phyloP scores from a whole-genome alignment of 257 asterid species.

The Fraxinus pennsylvanica region DNA sequence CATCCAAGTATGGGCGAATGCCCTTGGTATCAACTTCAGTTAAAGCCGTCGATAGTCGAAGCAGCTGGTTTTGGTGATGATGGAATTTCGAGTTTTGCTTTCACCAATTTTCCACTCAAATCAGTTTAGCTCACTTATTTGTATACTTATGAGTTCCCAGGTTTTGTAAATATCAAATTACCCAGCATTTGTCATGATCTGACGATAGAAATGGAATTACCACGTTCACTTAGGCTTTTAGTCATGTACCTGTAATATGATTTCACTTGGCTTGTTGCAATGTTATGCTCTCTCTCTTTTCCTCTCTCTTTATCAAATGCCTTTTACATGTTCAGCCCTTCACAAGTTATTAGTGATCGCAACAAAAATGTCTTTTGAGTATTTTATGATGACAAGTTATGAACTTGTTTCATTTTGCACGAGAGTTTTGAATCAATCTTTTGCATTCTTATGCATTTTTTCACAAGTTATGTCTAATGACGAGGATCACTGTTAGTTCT shows the following conservation, averaged over 20 bases:
- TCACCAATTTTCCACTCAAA: constrained; percentile 23
- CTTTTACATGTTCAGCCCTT: background rate
- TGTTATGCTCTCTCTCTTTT: too few species aligned
- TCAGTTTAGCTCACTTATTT: constrained; percentile 5
- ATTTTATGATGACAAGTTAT: too few species aligned
- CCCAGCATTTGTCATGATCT: background rate
- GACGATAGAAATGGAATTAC: constrained; percentile 10
- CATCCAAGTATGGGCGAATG: constrained; percentile 56
- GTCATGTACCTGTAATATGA: background rate
- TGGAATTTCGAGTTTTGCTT: constrained; percentile 10
- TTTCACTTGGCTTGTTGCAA: background rate
- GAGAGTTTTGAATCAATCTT: too few species aligned
- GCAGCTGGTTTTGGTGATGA: constrained; percentile 78
- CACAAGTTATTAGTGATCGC: background rate
- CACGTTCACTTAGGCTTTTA: constrained; percentile 3
- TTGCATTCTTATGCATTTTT: too few species aligned
- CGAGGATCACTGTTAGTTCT: too few species aligned
- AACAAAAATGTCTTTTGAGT: too few species aligned
- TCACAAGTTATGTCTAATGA: too few species aligned
- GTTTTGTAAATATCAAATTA: constrained; percentile 18
- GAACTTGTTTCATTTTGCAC: too few species aligned
- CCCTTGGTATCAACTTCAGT: constrained; percentile 70
- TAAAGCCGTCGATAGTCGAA: constrained; percentile 73
- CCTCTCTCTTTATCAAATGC: background rate
- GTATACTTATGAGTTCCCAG: constrained; percentile 27